These are phyloP conservation scores for Talaromyces sp. DNA, from an alignment of 2,329 filamentous ascomycete species.

Conservation along the genomic window DNA sequence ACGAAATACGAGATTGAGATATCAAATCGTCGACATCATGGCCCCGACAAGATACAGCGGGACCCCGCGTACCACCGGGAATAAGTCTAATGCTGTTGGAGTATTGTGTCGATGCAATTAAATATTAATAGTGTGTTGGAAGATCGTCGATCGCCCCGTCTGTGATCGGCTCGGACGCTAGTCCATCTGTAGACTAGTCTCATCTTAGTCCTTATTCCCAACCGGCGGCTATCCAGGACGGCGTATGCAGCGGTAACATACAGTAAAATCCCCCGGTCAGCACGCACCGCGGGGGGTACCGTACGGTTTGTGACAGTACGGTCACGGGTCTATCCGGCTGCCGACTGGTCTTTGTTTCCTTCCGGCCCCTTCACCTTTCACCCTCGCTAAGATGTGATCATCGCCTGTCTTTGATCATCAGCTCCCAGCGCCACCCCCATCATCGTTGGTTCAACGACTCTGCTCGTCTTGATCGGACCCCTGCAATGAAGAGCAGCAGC, in stretches of 20 bases:
- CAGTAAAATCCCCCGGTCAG: not conserved
- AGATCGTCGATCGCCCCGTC: not conserved
- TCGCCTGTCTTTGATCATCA: not conserved
- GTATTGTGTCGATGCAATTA: not conserved
- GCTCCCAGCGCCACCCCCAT: not conserved
- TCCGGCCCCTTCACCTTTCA: too few species aligned
- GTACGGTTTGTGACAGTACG: not conserved
- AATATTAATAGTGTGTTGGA: not conserved
- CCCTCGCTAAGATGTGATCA: too few species aligned
- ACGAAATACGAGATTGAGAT: not conserved
- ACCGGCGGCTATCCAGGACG: not conserved
- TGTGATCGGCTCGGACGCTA: not conserved
- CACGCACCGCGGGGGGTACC: not conserved
- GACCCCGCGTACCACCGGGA: not conserved
- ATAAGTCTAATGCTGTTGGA: too few species aligned
- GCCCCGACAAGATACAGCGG: too few species aligned
- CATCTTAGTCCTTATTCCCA: not conserved
- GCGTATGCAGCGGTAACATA: not conserved
- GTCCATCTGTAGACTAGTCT: not conserved
- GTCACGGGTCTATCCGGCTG: not conserved
- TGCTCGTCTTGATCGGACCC: not conserved
- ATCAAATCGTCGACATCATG: not conserved
- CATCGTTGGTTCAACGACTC: not conserved
- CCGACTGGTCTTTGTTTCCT: not conserved
- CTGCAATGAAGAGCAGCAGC: not conserved